Conservation (phyloP, 2,329 filamentous ascomycete species). For the Beauveria sp. region DNA sequence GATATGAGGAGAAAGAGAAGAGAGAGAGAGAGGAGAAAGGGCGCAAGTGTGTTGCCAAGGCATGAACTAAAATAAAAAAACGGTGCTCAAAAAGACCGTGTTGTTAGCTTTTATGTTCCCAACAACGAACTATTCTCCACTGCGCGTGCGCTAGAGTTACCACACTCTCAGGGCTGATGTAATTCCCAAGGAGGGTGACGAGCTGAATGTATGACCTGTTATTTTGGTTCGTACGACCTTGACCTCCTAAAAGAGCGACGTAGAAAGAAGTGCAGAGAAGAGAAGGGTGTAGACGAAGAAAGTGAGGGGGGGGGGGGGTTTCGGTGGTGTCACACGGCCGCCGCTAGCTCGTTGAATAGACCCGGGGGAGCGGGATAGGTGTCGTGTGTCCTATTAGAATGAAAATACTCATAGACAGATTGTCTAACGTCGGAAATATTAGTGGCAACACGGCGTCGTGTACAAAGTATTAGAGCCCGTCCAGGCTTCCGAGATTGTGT, state of each 20-base stretch:
- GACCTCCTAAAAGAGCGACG: neutral
- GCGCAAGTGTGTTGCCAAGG: neutral
- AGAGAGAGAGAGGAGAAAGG: neutral
- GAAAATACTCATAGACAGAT: neutral
- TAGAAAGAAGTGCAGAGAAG: neutral
- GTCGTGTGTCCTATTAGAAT: neutral
- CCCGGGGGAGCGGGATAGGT: neutral
- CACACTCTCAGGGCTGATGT: too few species aligned
- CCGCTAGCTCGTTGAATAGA: neutral
- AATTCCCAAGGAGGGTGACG: neutral
- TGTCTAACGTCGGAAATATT: neutral
- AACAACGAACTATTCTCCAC: neutral
- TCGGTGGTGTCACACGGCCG: neutral
- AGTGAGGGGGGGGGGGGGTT: neutral
- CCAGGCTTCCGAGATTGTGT: neutral
- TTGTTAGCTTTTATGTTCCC: neutral
- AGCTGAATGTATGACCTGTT: neutral
- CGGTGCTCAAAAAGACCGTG: neutral
- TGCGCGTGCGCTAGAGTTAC: neutral
- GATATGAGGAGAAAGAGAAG: neutral
- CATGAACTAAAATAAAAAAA: neutral
- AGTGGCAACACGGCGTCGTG: neutral
- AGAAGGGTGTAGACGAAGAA: neutral
- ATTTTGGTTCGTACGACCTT: neutral
- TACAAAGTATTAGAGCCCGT: neutral